Evolutionary conservation across 2,329 filamentous ascomycete species (phyloP).

Genomic region (Neofusicoccum laricinum): DNA sequence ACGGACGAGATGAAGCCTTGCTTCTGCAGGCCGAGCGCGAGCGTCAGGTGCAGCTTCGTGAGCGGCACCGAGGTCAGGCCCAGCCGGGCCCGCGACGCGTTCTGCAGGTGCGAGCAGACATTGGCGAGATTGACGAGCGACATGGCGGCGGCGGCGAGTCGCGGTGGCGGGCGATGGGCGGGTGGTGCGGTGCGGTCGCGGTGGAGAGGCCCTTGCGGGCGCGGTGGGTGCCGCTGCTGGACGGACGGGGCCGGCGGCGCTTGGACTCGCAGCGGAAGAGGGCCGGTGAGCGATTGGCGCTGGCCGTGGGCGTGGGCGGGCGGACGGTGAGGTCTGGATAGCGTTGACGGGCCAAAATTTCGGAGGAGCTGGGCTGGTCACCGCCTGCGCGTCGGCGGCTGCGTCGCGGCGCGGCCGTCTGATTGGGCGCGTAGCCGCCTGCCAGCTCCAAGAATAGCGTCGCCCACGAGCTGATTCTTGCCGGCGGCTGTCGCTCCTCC

Average conservation of each 20-base stretch:
- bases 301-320: neutral
- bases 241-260: constrained; percentile 22
- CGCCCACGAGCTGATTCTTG: constrained; percentile 3
- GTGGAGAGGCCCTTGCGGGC: neutral
- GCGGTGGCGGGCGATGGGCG: neutral
- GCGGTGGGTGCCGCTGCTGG: constrained; percentile 7
- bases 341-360: constrained; percentile 26
- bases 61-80: constrained; percentile 80
- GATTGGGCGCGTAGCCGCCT: constrained; percentile 16
- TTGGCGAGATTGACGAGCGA: constrained; percentile 72
- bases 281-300: constrained; percentile 1
- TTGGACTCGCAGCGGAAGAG: constrained; percentile 15
- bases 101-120: constrained; percentile 88
- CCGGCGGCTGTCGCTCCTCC: neutral
- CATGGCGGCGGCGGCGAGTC: constrained; percentile 45
- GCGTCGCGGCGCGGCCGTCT: neutral
- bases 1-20: constrained; percentile 79
- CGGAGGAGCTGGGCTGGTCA: constrained; percentile 23
- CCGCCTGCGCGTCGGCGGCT: constrained; percentile 6
- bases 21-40: constrained; percentile 75
- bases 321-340: neutral
- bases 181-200: neutral
- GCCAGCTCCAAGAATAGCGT: constrained; percentile 15
- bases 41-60: constrained; percentile 73
- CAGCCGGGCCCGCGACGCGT: constrained; percentile 79